Evolutionary conservation across 148 eudicot genomes (phyloP).

Genomic region (Gaultheria prostrata): DNA sequence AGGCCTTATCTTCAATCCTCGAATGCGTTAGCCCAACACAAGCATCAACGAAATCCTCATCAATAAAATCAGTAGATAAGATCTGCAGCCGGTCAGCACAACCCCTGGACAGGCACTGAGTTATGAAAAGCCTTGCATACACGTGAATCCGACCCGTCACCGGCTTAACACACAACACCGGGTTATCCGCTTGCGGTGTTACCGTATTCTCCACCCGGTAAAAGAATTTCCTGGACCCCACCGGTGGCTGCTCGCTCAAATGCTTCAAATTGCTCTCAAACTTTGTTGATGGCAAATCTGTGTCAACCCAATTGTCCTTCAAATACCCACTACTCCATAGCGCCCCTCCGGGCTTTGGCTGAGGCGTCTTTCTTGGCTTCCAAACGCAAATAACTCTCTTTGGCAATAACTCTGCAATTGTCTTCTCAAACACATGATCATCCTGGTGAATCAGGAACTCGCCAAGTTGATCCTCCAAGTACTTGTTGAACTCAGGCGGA

Average conservation of each 20-base stretch:
- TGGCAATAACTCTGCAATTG: conserved; percentile 70
- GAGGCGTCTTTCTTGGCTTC: conserved; percentile 72
- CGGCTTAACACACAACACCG: conserved; percentile 71
- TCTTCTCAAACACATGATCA: conserved; percentile 64
- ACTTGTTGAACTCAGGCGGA: conserved; percentile 77
- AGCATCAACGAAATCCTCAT: conserved; percentile 86
- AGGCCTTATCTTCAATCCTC: conserved; percentile 60
- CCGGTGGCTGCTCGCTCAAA: conserved; percentile 64
- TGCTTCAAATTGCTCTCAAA: conserved; percentile 83
- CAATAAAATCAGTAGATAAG: conserved; percentile 82
- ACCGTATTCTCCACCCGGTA: conserved; percentile 93
- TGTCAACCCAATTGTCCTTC: conserved; percentile 91
- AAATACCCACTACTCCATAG: conserved; percentile 68
- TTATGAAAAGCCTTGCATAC: conserved; percentile 68
- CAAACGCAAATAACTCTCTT: conserved; percentile 75
- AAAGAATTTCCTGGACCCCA: conserved; percentile 51
- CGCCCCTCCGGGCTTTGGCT: conserved; percentile 48
- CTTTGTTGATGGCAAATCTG: conserved; percentile 79
- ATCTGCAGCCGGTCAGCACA: conserved; percentile 71
- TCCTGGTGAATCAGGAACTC: conserved; percentile 74
- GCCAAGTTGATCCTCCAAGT: conserved; percentile 63
- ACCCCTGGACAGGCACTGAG: conserved; percentile 52
- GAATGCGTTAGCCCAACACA: conserved; percentile 75
- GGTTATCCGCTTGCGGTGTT: conserved; percentile 90
- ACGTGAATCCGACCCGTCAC: conserved; percentile 78